These are phyloP conservation scores for Niveomyces coronatus DNA, from an alignment of 2,329 filamentous ascomycete species.

Conservation along the genomic window DNA sequence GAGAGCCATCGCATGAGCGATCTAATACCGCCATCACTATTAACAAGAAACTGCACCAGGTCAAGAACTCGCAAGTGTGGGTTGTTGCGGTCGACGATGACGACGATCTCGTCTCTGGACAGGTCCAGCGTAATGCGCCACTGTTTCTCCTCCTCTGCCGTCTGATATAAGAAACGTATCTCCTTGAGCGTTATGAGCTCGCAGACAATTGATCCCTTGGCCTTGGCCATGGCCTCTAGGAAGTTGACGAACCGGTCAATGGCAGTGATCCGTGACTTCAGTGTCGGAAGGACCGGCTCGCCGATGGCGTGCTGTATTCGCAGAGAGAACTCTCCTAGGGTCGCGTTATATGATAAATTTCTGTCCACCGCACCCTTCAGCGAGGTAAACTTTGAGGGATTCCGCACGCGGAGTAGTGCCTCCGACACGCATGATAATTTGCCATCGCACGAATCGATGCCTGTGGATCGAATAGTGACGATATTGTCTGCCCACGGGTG, in stretches of 20 bases:
- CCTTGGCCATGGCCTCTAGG: constrained; percentile 51
- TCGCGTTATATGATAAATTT: constrained; percentile 51
- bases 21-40: constrained; percentile 41
- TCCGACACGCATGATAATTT: constrained; percentile 34
- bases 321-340: constrained; percentile 52
- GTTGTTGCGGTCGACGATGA: constrained; percentile 52
- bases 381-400: constrained; percentile 43
- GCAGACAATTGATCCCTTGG: constrained; percentile 43
- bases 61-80: constrained; percentile 57
- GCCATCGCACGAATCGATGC: constrained; percentile 23
- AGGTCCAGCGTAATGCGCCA: constrained; percentile 52
- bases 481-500: constrained; percentile 48
- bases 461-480: constrained; percentile 47
- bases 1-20: constrained; percentile 45
- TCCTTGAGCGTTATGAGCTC: constrained; percentile 50
- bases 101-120: constrained; percentile 38
- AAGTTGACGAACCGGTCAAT: constrained; percentile 64
- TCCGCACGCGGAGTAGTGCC: constrained; percentile 44
- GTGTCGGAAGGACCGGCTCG: constrained; percentile 44
- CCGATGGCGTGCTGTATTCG: constrained; percentile 49
- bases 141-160: constrained; percentile 13
- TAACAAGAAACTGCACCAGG: constrained; percentile 47
- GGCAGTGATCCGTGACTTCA: constrained; percentile 50
- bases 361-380: constrained; percentile 45
- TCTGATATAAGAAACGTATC: constrained; percentile 59